Evolutionary conservation across 2,329 filamentous ascomycete species (phyloP).

Genomic region (Fusarium irregulare): DNA sequence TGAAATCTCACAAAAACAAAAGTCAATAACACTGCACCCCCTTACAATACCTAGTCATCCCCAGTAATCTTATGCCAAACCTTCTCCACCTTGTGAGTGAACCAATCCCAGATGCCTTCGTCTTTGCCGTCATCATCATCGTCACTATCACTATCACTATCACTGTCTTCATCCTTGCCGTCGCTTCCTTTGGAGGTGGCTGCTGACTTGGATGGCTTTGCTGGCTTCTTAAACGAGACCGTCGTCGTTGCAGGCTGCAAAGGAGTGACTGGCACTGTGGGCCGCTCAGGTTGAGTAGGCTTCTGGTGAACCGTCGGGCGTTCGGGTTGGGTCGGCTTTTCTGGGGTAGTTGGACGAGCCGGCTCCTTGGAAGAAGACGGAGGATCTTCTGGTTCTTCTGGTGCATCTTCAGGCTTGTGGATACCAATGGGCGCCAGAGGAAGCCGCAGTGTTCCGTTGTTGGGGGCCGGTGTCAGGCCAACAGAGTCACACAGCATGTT

Average conservation of each 20-base stretch:
- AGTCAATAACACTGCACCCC: background rate
- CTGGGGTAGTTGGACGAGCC: conserved; percentile 37
- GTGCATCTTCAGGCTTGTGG: conserved; percentile 64
- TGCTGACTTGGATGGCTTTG: conserved; percentile 30
- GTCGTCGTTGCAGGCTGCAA: conserved; percentile 36
- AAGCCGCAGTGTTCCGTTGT: conserved; percentile 87
- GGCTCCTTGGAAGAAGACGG: conserved; percentile 29
- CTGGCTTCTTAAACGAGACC: conserved; percentile 30
- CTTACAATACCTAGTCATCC: conserved; percentile 28
- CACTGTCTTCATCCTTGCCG: conserved; percentile 18
- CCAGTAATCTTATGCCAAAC: conserved; percentile 59
- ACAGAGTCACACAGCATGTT: conserved; percentile 93
- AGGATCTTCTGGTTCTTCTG: conserved; percentile 67
- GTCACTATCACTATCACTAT: conserved; percentile 27
- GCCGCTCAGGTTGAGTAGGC: conserved; percentile 26
- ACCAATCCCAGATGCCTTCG: conserved; percentile 63
- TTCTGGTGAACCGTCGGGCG: conserved; percentile 31
- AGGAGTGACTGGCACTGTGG: conserved; percentile 22
- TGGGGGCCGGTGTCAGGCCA: conserved; percentile 76
- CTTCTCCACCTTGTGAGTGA: conserved; percentile 60
- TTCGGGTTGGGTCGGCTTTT: conserved; percentile 30
- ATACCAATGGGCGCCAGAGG: conserved; percentile 73
- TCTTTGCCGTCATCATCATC: conserved; percentile 47
- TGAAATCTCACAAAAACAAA: conserved; percentile 2
- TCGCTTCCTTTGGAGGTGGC: conserved; percentile 28